Base-by-base conservation (phyloP, 1,139 yeast species). In the Lodderomyces margitis region DNA sequence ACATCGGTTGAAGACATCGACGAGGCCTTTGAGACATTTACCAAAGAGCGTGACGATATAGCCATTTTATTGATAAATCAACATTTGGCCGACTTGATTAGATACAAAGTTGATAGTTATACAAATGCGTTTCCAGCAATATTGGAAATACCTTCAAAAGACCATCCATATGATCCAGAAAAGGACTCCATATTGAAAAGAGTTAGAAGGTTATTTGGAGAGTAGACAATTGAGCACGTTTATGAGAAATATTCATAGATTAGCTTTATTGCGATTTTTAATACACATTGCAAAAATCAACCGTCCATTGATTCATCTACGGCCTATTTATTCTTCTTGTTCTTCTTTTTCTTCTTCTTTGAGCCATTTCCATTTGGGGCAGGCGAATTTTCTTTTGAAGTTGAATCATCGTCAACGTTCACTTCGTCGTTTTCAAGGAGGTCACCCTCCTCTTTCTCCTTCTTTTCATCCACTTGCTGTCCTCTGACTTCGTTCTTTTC, bases 161-260 rank as follows among this genome's bases (percentile, higher is more conserved):
- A 92, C 59, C 98, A 92, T 62, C 98, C 99, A 17, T 92, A 92
- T 62, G 91, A 92, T 63, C 98, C 98, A 19, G 98, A 91, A 63
- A 94, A 91, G 80, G 99, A 92, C 65, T 85, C 96, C 17, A 89
- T 92, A 42, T 75, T 92, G 68, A 83, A 94, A 69, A 84, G 95
- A 62, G 98, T 92, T 24, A 85, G 96, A 71, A 81, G 96, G 61
- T 71, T 92, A 52, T 91, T 91, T 70, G 98, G 98, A 36, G 98
- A 91, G 68, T 88, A 72, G 56, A 24, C 8, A 11, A 16, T 12
- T 12, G 10, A 28, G 11, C n/a, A n/a, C n/a, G n/a, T n/a, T n/a
- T n/a, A n/a, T 8, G 16, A 28, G 16, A 28, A 14, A 14, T 23
- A 23, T 10, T 10, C 27, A 23, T 10, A 23, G 27, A 23, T 23